Base-by-base conservation (phyloP, 2,329 filamentous ascomycete species). In the Reticulascus tulasneorum region DNA sequence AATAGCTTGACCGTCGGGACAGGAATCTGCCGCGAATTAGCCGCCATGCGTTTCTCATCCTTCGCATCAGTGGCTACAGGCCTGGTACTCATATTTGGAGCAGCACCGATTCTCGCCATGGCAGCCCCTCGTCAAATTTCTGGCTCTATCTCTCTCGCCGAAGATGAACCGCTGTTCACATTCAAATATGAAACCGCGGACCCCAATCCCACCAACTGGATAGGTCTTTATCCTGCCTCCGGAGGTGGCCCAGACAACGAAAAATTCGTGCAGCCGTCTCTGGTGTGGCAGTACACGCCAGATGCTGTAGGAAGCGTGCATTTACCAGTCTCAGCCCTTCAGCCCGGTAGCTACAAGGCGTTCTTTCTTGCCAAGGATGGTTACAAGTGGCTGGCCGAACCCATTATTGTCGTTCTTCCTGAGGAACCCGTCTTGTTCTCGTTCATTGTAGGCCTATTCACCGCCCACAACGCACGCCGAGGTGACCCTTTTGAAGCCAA, bases 311-410 rank as follows among this genome's bases (percentile, higher is more conserved):
- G 59, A 26, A 49, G 38, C 0, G 45, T 63, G 4, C 37, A 35
- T 9, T 35, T 66, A 3, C 30, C 51, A 7, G 37, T 46, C 9
- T 33, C 32, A 2, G 41, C 37, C 3, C 47, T 65, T 1, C 39
- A 48, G 9, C 45, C 47, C 2, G 60, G 62, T 6, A 45, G 44
- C 4, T 67, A 63, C 46, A 51, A 46, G 17, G 64, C 55, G 7
- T 66, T 52, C 45, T 60, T 64, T 36, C 51, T 66, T 10, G 54
- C 57, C 6, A 42, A 49, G 10, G 54, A 56, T 29, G 56, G 53
- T 6, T 66, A 67, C 45, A 49, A 49, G 26, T 61, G 55, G 51
- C 51, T 66, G 4, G 52, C 58, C 2, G 45, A 51, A 9, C 59
- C 63, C 4, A 41, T 63, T 21, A 44, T 52, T 16, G 47, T 66